Evolutionary conservation across 768 basidiomycete species (phyloP), one percentile per base, ranked within the genome.

Genomic region (Pisolithus microcarpus): DNA sequence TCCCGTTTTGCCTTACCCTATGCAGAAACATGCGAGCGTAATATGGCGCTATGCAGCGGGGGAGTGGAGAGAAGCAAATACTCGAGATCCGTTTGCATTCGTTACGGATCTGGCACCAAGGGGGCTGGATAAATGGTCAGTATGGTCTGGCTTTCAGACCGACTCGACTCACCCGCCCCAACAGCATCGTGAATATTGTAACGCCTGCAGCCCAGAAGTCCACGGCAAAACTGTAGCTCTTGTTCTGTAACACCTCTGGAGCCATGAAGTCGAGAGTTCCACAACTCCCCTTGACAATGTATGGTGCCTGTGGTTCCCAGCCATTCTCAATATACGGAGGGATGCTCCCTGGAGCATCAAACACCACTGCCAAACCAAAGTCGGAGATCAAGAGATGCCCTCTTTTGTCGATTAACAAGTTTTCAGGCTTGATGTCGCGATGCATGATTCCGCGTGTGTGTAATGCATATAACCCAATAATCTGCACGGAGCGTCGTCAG

Each of bases 341-440:
- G 30, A 38, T 16, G 18, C 26, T 31, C 13, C 16, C 46, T 11
- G 24, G 30, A 5, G 49, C 23, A 13, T 34, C 21, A 43, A 68
- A 58, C 30, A 58, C 52, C 5, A 57, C 62, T 5, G 83, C 79
- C 36, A 81, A 77, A 15, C 81, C 80, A 63, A 84, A 82, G 58
- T 84, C 80, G 7, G 79, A 77, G 23, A 86, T 82, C 56, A 84
- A 75, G 16, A 66, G 66, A 43, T 75, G 73, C 16, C 76, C 76
- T 39, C 75, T 65, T 11, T 64, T 63, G 15, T 75, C 74, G 54
- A 80, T 70, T 50, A 85, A 71, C 23, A 87, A 70, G 61, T 85
- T 87, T 48, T 75, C 72, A 2, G 84, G 83, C 57, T 83, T 84
- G 66, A 87, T 78, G 58, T 84, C 82, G 38, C 81, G 78, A 57